These are phyloP conservation scores for Venturia nashicola DNA, from an alignment of 2,329 filamentous ascomycete species.

Conservation along the genomic window DNA sequence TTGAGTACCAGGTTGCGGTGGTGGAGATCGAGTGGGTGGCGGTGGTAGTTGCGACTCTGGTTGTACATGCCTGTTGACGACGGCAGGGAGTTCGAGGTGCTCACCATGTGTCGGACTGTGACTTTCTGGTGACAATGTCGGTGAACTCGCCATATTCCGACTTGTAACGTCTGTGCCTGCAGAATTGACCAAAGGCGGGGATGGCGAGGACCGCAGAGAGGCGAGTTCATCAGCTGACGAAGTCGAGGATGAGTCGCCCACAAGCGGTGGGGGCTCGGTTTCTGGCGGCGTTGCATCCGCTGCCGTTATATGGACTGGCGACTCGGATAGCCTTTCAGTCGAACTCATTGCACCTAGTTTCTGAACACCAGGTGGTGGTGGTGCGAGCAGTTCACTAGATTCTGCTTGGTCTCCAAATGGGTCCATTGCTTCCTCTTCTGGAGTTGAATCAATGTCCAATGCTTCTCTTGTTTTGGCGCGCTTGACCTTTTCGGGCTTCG, in stretches of 20 bases:
- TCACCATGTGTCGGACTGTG: not conserved
- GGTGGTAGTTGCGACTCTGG: not conserved
- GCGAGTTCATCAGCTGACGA: constrained; percentile 8
- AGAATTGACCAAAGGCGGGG: not conserved
- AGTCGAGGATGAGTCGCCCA: constrained; percentile 50
- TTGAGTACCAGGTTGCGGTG: constrained; percentile 5
- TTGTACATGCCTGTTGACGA: not conserved
- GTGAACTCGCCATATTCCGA: not conserved
- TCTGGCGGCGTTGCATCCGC: constrained; percentile 11
- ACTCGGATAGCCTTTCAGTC: constrained; percentile 48
- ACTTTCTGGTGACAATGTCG: constrained; percentile 1
- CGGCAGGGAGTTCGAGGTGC: not conserved
- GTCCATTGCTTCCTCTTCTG: constrained; percentile 27
- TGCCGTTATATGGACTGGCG: constrained; percentile 53
- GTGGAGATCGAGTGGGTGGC: constrained; percentile 5
- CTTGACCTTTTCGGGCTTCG: constrained; percentile 44
- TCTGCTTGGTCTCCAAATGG: constrained; percentile 28
- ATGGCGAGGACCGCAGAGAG: constrained; percentile 4
- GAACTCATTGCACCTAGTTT: constrained; percentile 10
- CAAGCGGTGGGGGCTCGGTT: constrained; percentile 47
- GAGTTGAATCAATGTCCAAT: constrained; percentile 55
- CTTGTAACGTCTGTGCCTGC: not conserved
- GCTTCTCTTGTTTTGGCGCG: constrained; percentile 51
- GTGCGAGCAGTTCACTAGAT: constrained; percentile 10
- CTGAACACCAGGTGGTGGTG: not conserved